A percentile compares a stretch with the other conserved stretches of the same genome.
These are phyloP conservation scores for Cladosporium sphaerospermum DNA, from an alignment of 2,329 filamentous ascomycete genomes.

Conservation along the genomic window DNA sequence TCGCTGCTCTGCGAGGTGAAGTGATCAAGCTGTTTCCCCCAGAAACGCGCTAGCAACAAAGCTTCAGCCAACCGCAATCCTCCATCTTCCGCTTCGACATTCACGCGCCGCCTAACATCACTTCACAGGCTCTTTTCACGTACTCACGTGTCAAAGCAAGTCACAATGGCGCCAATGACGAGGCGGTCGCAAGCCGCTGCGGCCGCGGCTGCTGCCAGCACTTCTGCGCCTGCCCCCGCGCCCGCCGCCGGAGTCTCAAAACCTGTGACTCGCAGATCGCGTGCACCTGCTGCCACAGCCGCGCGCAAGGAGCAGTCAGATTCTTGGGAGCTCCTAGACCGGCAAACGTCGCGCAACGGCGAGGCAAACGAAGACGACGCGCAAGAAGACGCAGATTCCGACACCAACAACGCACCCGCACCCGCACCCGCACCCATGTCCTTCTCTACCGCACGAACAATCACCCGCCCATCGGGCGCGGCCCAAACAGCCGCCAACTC, in stretches of 20 bases:
- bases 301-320: constrained; percentile 4
- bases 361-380: not conserved
- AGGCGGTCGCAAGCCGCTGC: constrained; percentile 15
- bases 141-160: not conserved
- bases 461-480: constrained; percentile 29
- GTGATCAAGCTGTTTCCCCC: too few relatives aligned
- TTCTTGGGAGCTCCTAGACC: constrained; percentile 15
- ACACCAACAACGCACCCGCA: constrained; percentile 14
- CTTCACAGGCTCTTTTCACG: not conserved
- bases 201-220: not conserved
- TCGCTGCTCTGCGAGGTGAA: too few relatives aligned
- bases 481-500: constrained; percentile 6
- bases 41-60: too few relatives aligned
- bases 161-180: constrained; percentile 12
- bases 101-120: not conserved
- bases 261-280: constrained; percentile 6
- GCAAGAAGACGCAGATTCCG: constrained; percentile 2
- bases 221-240: not conserved
- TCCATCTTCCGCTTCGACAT: constrained; percentile 4
- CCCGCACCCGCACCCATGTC: not conserved
- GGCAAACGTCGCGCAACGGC: not conserved
- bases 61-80: too few relatives aligned
- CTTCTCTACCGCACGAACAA: constrained; percentile 29
- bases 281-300: not conserved
- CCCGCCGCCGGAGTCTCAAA: constrained; percentile 3